phyloP scores from a whole-genome alignment of 129 eudicot species.

The Tagetes patula region DNA sequence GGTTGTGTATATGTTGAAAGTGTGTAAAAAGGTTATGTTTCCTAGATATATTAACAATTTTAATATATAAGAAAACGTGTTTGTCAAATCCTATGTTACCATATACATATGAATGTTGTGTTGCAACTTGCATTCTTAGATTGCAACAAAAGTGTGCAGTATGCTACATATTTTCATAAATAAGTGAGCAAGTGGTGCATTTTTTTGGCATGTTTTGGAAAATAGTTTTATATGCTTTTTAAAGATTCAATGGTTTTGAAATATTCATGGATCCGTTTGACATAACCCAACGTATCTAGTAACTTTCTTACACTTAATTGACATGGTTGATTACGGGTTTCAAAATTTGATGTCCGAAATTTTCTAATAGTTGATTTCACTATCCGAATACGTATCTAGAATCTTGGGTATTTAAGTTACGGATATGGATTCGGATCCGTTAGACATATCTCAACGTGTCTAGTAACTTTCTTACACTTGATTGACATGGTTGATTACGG shows the following conservation, averaged over 20 bases:
- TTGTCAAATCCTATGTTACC: neutral
- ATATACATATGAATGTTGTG: neutral
- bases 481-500: no score
- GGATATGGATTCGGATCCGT: no score
- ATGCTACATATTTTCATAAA: neutral
- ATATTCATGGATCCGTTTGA: no score
- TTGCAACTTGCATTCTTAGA: neutral
- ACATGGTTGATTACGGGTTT: no score
- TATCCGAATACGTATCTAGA: no score
- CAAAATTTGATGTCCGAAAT: no score
- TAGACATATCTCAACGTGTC: neutral
- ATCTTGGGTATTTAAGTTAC: no score
- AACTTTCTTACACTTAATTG: no score
- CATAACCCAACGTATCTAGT: neutral
- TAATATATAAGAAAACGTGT: constrained; percentile 1
- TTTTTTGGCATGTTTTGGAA: neutral
- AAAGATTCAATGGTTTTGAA: neutral
- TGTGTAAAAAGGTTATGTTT: neutral
- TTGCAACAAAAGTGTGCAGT: neutral
- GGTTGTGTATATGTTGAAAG: constrained; percentile 5
- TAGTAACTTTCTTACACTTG: no score
- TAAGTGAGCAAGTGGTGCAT: neutral
- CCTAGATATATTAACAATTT: constrained; percentile 6
- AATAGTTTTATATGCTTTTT: no score
- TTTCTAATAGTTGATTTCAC: no score